Evolutionary conservation across 1,284 basidiomycete species (phyloP).

Genomic region (Stygiomarasmius scandens): DNA sequence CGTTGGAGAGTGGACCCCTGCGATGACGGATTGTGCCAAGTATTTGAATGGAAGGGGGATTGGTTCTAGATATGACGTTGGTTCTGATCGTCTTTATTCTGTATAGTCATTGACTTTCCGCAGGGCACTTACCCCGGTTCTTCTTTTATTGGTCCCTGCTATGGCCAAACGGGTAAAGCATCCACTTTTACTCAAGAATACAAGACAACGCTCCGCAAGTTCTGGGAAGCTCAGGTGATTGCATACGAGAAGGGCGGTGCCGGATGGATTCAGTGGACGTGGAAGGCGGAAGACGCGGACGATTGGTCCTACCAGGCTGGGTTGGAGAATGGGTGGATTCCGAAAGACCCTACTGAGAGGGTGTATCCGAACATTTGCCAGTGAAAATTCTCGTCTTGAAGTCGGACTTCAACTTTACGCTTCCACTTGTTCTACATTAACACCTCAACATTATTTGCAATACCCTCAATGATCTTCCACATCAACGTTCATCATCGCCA

Average conservation of each 20-base stretch:
- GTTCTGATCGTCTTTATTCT: conserved; percentile 30
- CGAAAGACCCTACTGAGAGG: conserved; percentile 55
- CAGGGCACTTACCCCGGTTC: conserved; percentile 42
- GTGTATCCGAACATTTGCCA: conserved; percentile 55
- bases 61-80: conserved; percentile 77
- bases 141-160: conserved; percentile 58
- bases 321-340: conserved; percentile 83
- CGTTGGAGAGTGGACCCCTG: conserved; percentile 79
- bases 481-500: too few species aligned
- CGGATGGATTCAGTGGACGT: conserved; percentile 86
- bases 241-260: conserved; percentile 51
- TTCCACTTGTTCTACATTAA: too few species aligned
- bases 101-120: not conserved
- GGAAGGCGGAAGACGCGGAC: conserved; percentile 77
- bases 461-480: too few species aligned
- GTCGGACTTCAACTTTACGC: too few species aligned
- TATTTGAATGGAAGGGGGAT: conserved; percentile 75
- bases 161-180: conserved; percentile 61
- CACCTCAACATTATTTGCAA: too few species aligned
- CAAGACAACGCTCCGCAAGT: conserved; percentile 75
- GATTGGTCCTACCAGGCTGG: conserved; percentile 82
- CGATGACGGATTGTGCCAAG: conserved; percentile 78
- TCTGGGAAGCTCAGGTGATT: conserved; percentile 83
- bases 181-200: conserved; percentile 62
- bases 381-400: too few species aligned